Evolutionary conservation across 2,329 filamentous ascomycete genomes (phyloP).

Genomic region (Trichoderma cornu-damae): DNA sequence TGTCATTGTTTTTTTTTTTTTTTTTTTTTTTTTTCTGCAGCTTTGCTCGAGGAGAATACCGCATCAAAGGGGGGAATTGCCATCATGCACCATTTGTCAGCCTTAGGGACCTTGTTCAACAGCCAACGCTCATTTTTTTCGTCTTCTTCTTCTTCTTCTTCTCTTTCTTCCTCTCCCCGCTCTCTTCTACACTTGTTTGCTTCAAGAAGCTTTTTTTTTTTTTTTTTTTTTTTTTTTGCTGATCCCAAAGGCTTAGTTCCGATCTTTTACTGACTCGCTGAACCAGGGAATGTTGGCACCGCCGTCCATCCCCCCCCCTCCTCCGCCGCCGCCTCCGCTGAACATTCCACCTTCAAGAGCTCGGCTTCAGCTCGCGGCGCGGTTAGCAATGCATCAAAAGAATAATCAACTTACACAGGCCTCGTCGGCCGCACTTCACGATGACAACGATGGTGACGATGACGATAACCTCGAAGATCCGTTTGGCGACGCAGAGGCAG

Average conservation of each 20-base stretch:
- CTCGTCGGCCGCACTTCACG: constrained; percentile 38
- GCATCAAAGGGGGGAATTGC: constrained; percentile 18
- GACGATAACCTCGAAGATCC: constrained; percentile 36
- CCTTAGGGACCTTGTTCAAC: constrained; percentile 11
- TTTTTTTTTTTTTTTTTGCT: constrained; percentile 16
- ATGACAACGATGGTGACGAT: constrained; percentile 40
- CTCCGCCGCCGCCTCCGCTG: constrained; percentile 69
- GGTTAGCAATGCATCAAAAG: constrained; percentile 71
- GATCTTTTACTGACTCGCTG: constrained; percentile 52
- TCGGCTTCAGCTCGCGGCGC: constrained; percentile 81
- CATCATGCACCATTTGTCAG: constrained; percentile 23
- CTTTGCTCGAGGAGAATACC: constrained; percentile 4
- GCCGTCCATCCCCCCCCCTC: constrained; percentile 54
- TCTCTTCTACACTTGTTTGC: constrained; percentile 1
- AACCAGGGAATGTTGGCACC: constrained; percentile 49
- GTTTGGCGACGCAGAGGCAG: constrained; percentile 54
- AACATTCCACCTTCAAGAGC: constrained; percentile 84
- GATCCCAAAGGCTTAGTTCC: constrained; percentile 42
- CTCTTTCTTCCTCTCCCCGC: not conserved
- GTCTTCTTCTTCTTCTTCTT: constrained; percentile 12
- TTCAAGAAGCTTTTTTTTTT: not conserved
- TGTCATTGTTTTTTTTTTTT: constrained; percentile 7
- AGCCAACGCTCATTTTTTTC: constrained; percentile 17
- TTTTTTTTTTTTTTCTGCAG: constrained; percentile 13
- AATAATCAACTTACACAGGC: constrained; percentile 47